A percentile compares a stretch with the other conserved stretches of the same genome.
These are phyloP conservation scores for Mycena chlorophos DNA, from an alignment of 768 basidiomycete genomes.

Conservation along the genomic window DNA sequence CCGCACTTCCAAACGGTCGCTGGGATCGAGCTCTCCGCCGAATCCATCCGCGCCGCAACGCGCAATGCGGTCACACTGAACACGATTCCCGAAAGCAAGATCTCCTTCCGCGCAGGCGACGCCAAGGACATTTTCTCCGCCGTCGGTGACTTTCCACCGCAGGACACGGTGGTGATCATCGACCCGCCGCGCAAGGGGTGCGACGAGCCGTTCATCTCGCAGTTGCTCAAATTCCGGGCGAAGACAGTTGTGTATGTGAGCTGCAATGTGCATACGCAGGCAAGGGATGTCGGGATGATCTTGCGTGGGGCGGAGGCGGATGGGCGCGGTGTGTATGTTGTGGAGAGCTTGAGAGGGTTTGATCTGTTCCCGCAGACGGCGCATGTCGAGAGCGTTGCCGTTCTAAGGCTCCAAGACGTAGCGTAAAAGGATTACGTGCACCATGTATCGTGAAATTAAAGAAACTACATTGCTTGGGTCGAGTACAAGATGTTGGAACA, in stretches of 20 bases:
- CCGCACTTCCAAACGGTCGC: constrained; percentile 72
- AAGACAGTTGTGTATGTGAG: constrained; percentile 84
- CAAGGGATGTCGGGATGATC: constrained; percentile 81
- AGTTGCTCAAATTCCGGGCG: constrained; percentile 70
- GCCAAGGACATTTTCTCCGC: constrained; percentile 81
- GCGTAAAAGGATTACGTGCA: background rate
- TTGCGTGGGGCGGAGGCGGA: constrained; percentile 44
- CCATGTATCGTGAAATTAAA: background rate
- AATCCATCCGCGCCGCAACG: constrained; percentile 68
- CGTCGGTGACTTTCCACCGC: constrained; percentile 64
- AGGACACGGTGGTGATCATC: constrained; percentile 68
- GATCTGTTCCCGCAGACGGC: constrained; percentile 97
- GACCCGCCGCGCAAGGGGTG: constrained; percentile 97
- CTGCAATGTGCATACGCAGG: constrained; percentile 94
- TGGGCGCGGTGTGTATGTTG: constrained; percentile 55
- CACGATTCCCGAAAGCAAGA: constrained; percentile 52
- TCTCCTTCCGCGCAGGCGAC: constrained; percentile 77
- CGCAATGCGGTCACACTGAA: constrained; percentile 64
- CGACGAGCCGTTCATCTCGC: constrained; percentile 74
- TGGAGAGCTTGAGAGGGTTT: constrained; percentile 86
- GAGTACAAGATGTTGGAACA: no score
- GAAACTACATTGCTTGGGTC: background rate
- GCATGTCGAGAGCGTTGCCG: constrained; percentile 84
- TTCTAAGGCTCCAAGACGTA: constrained; percentile 49
- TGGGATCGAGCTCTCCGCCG: constrained; percentile 82